These are phyloP conservation scores for Aspergillus sp. DNA, from an alignment of 2,329 filamentous ascomycete genomes.

Conservation along the genomic window DNA sequence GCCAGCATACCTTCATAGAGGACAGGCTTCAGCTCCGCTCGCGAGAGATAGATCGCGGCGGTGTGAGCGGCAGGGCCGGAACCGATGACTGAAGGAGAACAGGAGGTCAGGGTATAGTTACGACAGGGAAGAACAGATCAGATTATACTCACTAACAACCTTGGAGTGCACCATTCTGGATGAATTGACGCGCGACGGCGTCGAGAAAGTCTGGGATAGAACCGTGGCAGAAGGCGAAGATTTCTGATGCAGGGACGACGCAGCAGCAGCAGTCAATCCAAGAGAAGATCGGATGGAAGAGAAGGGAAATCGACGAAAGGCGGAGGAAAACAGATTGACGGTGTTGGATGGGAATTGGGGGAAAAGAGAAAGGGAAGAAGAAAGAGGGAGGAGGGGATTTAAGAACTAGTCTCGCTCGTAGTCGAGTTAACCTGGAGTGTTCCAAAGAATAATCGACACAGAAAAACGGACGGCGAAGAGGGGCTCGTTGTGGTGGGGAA, in stretches of 20 bases:
- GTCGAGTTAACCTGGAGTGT: slow-evolving; percentile 4
- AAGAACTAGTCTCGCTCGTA: too few species aligned
- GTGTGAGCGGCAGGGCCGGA: slow-evolving; percentile 97
- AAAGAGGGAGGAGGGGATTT: slow-evolving; percentile 5
- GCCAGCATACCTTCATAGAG: slow-evolving; percentile 98
- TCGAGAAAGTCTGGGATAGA: slow-evolving; percentile 29
- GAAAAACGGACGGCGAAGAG: slow-evolving; percentile 8
- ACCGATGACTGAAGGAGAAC: slow-evolving; percentile 61
- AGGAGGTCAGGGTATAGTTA: slow-evolving; percentile 12
- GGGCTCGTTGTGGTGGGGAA: neutral
- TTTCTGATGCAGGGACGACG: slow-evolving; percentile 63
- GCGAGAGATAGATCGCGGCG: slow-evolving; percentile 90
- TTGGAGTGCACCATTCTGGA: slow-evolving; percentile 79
- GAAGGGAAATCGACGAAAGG: slow-evolving; percentile 61
- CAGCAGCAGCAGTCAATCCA: slow-evolving; percentile 67
- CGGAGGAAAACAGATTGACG: slow-evolving; percentile 91
- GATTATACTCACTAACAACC: slow-evolving; percentile 68
- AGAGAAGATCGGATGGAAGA: slow-evolving; percentile 67
- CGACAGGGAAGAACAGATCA: slow-evolving; percentile 11
- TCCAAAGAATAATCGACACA: neutral
- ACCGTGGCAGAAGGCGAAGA: slow-evolving; percentile 35
- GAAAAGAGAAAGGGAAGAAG: slow-evolving; percentile 7
- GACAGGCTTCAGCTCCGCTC: slow-evolving; percentile 90
- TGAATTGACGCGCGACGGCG: slow-evolving; percentile 38
- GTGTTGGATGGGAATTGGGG: slow-evolving; percentile 26